Evolutionary conservation across 73 alveolate species (phyloP), one percentile per base, ranked within the genome.

Genomic region (Tetrahymena borealis): DNA sequence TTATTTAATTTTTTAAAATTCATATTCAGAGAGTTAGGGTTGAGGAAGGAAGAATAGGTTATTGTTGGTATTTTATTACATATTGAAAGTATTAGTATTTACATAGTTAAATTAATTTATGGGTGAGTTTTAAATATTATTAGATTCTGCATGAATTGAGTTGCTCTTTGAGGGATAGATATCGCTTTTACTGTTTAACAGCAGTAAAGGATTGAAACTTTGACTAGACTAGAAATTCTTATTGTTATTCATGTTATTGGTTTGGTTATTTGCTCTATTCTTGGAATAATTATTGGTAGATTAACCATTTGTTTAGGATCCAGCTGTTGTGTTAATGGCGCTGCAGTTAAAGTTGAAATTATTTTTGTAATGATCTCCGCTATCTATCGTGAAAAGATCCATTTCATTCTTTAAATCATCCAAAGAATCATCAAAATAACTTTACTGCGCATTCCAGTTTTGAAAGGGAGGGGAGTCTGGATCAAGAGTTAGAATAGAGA

Each of bases 391-490:
- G 31, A 60, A 60, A 35, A 60, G 28, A 35, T 60, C 85, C 18
- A 60, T 60, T 60, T 60, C 85, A 60, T 60, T 60, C 85, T 60
- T 60, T 60, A 60, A 60, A 60, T 60, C 85, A n/a, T 60, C 85
- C 5, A 60, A 35, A 11, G 85, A 60, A 60, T 60, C 85, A 28
- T 60, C 85, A 60, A 60, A 60, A 60, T 60, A 60, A 60, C 28
- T 60, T 13, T 24, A 35, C 15, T 60, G 85, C 31, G 85, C 85
- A 28, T 35, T 60, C 85, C 28, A 60, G 7, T 18, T 60, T 15
- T 60, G 85, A 60, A 60, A 60, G 2, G 38, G 85, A 60, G 85
- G 85, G 85, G 85, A 60, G 85, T 60, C 85, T 60, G 85, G 85
- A 60, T 60, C 85, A 60, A 60, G 85, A 60, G 85, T 60, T 60